phyloP scores from a whole-genome alignment of 176 grass and related monocot species.

The Paspalum notatum region DNA sequence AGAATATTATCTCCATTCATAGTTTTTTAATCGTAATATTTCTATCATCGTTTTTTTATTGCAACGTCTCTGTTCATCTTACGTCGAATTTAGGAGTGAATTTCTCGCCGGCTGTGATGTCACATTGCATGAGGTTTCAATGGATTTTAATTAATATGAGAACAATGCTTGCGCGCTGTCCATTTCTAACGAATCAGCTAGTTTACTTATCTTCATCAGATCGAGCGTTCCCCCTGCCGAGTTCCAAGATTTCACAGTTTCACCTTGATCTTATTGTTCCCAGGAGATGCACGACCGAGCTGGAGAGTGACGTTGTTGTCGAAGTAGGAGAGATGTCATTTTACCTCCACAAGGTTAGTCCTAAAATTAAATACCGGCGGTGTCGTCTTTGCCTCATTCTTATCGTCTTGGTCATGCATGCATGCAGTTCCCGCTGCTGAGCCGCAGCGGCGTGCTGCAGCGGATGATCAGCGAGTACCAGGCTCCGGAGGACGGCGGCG shows the following conservation, averaged over 20 bases:
- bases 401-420: not conserved
- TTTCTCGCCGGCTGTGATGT: not conserved
- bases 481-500: conserved; percentile 22
- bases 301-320: conserved; percentile 64
- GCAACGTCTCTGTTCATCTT: not conserved
- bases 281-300: conserved; percentile 70
- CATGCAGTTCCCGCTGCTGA: conserved; percentile 85
- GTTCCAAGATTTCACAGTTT: not conserved
- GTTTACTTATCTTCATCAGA: not conserved
- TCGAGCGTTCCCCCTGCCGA: not conserved
- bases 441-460: conserved; percentile 72
- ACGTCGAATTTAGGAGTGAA: not conserved
- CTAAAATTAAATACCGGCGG: too few species aligned
- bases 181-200: not conserved
- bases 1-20: not conserved
- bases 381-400: not conserved
- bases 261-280: not conserved
- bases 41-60: not conserved
- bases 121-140: not conserved
- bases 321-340: conserved; percentile 78
- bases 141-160: not conserved
- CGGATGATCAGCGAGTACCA: conserved; percentile 69
- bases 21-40: not conserved
- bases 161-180: not conserved
- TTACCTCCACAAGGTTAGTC: conserved; percentile 69